Percentiles rank a stretch among this genome's conserved stretches.
Conservation (phyloP, 169 alveolate species). For the Cryptosporidium meleagridis region DNA sequence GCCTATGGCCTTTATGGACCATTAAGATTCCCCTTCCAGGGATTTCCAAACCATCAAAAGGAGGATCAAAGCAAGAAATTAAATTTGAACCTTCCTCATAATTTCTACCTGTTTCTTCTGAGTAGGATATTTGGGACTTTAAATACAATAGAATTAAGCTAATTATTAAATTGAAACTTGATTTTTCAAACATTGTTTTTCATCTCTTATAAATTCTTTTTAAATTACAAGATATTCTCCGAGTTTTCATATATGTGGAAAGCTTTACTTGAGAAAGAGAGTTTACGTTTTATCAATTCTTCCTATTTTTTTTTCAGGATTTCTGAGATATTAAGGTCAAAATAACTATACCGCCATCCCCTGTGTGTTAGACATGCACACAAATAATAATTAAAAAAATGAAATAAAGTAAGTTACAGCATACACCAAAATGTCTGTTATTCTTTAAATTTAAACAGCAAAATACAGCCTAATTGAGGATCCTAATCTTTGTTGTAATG, state of each 20-base stretch:
- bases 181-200: neutral
- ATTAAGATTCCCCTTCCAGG: constrained; percentile 43
- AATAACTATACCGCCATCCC: constrained; percentile 13
- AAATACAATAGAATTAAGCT: neutral
- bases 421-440: neutral
- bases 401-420: neutral
- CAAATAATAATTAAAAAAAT: neutral
- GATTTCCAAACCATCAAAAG: constrained; percentile 51
- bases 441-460: neutral
- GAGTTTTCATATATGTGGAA: neutral
- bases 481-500: neutral
- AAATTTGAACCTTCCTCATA: neutral
- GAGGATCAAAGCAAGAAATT: constrained; percentile 34
- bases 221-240: neutral
- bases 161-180: neutral
- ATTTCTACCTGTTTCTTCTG: neutral
- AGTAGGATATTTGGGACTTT: neutral
- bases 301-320: neutral
- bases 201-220: neutral
- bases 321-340: neutral
- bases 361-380: constrained; percentile 44
- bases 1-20: constrained; percentile 68
- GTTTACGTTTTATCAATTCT: neutral
- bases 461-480: no score
- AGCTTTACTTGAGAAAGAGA: neutral